A percentile compares a stretch with the other conserved stretches of the same genome.
These are phyloP conservation scores for Cadophora malorum DNA, from an alignment of 2,329 filamentous ascomycete species.

Conservation along the genomic window DNA sequence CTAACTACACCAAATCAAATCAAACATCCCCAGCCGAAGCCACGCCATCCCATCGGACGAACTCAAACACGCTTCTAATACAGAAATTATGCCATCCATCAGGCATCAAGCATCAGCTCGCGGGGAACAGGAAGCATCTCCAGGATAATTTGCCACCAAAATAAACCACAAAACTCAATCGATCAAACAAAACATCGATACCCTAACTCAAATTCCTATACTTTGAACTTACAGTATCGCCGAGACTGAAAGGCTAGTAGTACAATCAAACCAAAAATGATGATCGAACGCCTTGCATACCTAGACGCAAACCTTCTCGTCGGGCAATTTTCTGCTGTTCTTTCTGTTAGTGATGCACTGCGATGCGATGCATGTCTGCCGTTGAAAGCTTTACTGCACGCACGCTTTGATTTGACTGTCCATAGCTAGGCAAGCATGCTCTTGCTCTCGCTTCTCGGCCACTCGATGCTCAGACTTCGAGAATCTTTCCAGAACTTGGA, in stretches of 20 bases:
- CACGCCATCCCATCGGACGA: conserved; percentile 3
- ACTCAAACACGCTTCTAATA: neutral
- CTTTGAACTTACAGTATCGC: neutral
- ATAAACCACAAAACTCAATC: neutral
- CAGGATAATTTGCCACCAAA: neutral
- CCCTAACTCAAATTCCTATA: neutral
- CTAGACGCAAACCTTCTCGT: neutral
- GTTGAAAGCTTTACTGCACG: neutral
- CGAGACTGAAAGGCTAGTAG: no score
- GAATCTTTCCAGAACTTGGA: no score
- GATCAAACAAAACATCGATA: neutral
- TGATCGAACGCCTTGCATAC: neutral
- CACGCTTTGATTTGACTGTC: neutral
- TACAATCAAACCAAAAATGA: no score
- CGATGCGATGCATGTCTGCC: neutral
- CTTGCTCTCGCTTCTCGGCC: no score
- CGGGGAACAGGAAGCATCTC: neutral
- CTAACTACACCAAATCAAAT: neutral
- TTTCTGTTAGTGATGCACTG: neutral
- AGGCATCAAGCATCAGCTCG: neutral
- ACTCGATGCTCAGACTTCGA: no score
- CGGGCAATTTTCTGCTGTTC: neutral
- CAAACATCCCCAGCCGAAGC: neutral
- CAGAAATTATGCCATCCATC: neutral
- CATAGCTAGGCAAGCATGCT: no score